phyloP scores from a whole-genome alignment of 2,329 filamentous ascomycete genomes.

The Sordariomycetes sp. region DNA sequence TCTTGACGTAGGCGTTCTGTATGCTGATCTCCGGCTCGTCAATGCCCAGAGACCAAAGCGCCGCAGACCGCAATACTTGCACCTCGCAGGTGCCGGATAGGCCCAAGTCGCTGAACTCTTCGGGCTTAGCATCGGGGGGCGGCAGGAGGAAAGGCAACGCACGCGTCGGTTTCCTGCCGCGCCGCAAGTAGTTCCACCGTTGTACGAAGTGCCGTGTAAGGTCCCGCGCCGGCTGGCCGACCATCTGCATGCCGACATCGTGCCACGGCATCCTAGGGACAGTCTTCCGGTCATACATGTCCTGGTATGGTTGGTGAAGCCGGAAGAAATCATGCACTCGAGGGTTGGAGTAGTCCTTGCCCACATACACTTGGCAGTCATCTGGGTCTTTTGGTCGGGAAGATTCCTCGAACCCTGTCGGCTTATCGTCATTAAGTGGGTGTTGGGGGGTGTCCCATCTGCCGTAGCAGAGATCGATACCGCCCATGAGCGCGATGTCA shows the following conservation, averaged over 20 bases:
- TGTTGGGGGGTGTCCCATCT: conserved; percentile 97
- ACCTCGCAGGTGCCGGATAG: conserved; percentile 92
- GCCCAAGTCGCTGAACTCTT: conserved; percentile 78
- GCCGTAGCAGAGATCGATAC: conserved; percentile 93
- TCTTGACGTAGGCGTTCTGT: conserved; percentile 86
- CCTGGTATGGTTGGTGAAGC: conserved; percentile 88
- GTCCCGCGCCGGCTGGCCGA: conserved; percentile 90
- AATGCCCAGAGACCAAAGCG: conserved; percentile 84
- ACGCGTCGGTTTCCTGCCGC: conserved; percentile 83
- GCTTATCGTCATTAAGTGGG: conserved; percentile 80
- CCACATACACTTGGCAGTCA: conserved; percentile 91
- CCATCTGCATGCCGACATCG: conserved; percentile 94
- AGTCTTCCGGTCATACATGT: conserved; percentile 92
- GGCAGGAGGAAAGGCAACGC: conserved; percentile 90
- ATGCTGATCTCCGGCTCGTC: conserved; percentile 88
- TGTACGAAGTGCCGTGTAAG: conserved; percentile 94
- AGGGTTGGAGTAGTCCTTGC: conserved; percentile 97
- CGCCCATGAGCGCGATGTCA: conserved; percentile 88
- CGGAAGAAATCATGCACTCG: conserved; percentile 91
- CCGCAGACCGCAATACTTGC: conserved; percentile 85
- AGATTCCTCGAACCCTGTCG: conserved; percentile 82
- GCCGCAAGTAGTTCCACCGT: conserved; percentile 92
- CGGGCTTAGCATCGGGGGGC: conserved; percentile 79
- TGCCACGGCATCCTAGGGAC: conserved; percentile 97
- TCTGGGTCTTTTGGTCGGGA: conserved; percentile 71